These are phyloP conservation scores for Rhytidiadelphus loreus DNA, from an alignment of 225 moss, liverwort and hornwort species.

Conservation along the genomic window DNA sequence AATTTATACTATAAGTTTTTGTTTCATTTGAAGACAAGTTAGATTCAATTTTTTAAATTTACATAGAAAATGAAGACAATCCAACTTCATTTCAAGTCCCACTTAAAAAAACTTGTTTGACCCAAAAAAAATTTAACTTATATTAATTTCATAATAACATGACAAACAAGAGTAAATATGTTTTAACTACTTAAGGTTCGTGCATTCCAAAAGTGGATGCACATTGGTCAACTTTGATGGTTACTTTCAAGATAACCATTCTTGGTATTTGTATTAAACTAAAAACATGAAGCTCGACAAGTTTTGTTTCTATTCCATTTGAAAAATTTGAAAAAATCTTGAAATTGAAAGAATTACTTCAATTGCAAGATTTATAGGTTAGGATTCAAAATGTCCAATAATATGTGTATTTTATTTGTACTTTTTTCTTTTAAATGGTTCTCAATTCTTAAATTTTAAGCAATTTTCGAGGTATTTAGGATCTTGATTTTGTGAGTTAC, in stretches of 20 bases:
- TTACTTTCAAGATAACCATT: background rate
- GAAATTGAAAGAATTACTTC: background rate
- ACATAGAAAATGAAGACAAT: background rate
- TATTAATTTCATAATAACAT: background rate
- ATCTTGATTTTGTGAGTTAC: too few species aligned
- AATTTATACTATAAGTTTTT: background rate
- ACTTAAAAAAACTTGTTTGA: background rate
- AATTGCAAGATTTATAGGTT: background rate
- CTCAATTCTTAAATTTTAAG: too few species aligned
- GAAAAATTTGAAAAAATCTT: background rate
- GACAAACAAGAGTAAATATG: background rate
- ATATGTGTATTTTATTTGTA: background rate
- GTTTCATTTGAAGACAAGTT: background rate
- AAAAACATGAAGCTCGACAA: background rate
- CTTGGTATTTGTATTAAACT: background rate
- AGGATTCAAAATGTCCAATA: background rate
- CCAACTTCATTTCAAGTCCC: background rate
- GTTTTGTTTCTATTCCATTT: background rate
- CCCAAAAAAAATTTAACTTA: rapidly evolving
- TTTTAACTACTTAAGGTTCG: rapidly evolving
- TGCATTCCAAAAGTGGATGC: background rate
- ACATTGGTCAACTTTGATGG: background rate
- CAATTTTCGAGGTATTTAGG: too few species aligned
- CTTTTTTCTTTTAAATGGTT: too few species aligned
- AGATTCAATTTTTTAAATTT: background rate